Base-by-base conservation (phyloP, 495 filamentous ascomycete genomes). In the Massariosphaeria phaeospora region DNA sequence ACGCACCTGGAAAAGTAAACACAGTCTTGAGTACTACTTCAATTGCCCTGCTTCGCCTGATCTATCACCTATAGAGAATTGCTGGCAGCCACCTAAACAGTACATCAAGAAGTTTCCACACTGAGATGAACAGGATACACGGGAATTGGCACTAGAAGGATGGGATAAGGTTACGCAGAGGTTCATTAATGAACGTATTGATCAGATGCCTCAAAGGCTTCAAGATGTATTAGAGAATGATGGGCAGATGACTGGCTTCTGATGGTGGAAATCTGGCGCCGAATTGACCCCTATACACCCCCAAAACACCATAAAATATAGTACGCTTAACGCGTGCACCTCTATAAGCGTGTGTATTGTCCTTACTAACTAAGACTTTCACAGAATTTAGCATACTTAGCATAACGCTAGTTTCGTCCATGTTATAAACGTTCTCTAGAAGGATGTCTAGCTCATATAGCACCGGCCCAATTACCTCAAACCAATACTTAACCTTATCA, bases 41-140 rank as follows among this genome's bases (percentile, higher is more conserved):
- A 59, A 59, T 21, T 53, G 35, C 38, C 12, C 23, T 24, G 24
- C 17, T 3, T 59, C 42, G 11, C 43, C 41, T 35, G 35, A 59
- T 48, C 41, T 59, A 29, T 13, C 49, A 5, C 42, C 41, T 23
- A 59, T 59, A 41, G 44, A 59, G 49, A 59, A 59, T 42, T 47
- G 33, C 31, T 59, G 26, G 56, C 40, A 59, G 35, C 48, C 48
- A 5, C 42, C 40, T 29, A 59, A 53, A 31, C 48, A 57, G 15
- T 39, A 39, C 15, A 15, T 39, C 36, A 39, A 39, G 17, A 39
- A 55, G 38, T 48, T 47, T 35, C 52, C 52, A 38, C 34, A 55
- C 36, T 39, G 23, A 43, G 52, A 55, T 41, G 33, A 55, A 20
- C 18, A 48, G 17, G 15, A 34, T 12, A 56, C 23, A 8, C n/a